A percentile compares a stretch with the other conserved stretches of the same genome.
phyloP scores from a whole-genome alignment of 2,329 filamentous ascomycete genomes.

The Diaporthe sp. region DNA sequence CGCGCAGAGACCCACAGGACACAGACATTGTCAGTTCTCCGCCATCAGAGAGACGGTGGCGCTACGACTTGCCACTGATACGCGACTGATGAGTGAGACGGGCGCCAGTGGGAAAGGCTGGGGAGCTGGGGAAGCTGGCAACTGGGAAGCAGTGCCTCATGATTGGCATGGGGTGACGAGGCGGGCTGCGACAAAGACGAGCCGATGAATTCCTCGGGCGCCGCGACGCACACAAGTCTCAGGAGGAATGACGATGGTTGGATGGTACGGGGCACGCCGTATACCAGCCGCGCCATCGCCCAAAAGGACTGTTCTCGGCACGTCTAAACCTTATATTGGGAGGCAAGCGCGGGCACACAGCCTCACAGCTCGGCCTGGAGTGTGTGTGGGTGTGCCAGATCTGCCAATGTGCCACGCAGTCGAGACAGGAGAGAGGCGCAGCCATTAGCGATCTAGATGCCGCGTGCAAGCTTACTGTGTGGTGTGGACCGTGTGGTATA shows the following conservation, averaged over 20 bases:
- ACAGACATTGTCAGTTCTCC: conserved; percentile 10
- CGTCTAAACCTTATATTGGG: conserved; percentile 16
- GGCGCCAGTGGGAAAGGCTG: not conserved
- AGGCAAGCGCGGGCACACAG: not conserved
- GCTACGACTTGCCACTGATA: conserved; percentile 14
- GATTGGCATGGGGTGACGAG: conserved; percentile 26
- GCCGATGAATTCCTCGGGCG: conserved; percentile 20
- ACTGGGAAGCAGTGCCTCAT: not conserved
- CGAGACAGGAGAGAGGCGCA: conserved; percentile 23
- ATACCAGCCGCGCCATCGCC: not conserved
- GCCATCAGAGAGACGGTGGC: not conserved
- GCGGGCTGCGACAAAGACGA: conserved; percentile 20
- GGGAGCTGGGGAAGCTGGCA: not conserved
- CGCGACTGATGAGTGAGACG: conserved; percentile 1
- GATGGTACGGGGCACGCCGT: not conserved
- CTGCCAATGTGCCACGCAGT: not conserved
- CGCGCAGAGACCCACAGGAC: conserved; percentile 11
- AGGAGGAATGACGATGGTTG: not conserved
- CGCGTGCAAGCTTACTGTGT: not conserved
- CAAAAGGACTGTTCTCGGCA: conserved; percentile 1
- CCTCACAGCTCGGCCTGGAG: conserved; percentile 17
- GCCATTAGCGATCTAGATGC: not conserved
- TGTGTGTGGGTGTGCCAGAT: not conserved
- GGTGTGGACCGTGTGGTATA: no score
- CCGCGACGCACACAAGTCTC: conserved; percentile 9